phyloP scores from a whole-genome alignment of 1,284 basidiomycete genomes.

The Vanrija sp. region DNA sequence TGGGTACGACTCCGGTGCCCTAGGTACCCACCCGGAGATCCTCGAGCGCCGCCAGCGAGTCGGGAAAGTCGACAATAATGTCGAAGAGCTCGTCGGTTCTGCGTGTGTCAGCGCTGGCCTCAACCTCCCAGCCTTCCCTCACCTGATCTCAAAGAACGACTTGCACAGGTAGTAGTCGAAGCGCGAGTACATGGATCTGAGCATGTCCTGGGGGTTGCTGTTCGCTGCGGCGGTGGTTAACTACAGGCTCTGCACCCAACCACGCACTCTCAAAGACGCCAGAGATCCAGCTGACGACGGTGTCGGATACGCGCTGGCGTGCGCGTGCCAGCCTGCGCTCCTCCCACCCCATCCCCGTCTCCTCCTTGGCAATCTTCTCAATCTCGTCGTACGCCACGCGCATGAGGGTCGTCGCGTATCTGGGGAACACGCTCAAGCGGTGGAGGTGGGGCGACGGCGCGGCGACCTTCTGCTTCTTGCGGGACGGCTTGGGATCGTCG shows the following conservation, averaged over 20 bases:
- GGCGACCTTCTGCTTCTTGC: constrained; percentile 16
- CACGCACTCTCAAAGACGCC: constrained; percentile 60
- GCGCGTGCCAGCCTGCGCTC: constrained; percentile 61
- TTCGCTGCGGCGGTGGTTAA: constrained; percentile 9
- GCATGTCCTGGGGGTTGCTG: constrained; percentile 48
- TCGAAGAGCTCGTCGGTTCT: constrained; percentile 89
- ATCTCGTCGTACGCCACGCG: constrained; percentile 81
- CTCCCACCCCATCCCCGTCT: constrained; percentile 66
- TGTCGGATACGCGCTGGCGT: constrained; percentile 69
- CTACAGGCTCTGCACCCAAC: not conserved
- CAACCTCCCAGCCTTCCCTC: constrained; percentile 1
- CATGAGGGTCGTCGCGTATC: constrained; percentile 77
- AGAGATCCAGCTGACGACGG: constrained; percentile 77
- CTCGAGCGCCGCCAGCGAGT: constrained; percentile 76
- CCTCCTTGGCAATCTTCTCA: constrained; percentile 63
- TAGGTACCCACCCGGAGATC: constrained; percentile 65
- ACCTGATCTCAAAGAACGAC: constrained; percentile 79
- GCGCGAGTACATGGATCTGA: constrained; percentile 71
- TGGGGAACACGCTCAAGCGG: constrained; percentile 69
- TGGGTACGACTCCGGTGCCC: constrained; percentile 4
- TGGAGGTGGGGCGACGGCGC: constrained; percentile 55
- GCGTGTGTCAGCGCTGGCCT: not conserved
- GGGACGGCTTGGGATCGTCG: constrained; percentile 1
- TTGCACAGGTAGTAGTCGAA: constrained; percentile 91
- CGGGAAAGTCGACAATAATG: constrained; percentile 90